Evolutionary conservation across 148 eudicot genomes (phyloP).

Genomic region (Polygonum aviculare): DNA sequence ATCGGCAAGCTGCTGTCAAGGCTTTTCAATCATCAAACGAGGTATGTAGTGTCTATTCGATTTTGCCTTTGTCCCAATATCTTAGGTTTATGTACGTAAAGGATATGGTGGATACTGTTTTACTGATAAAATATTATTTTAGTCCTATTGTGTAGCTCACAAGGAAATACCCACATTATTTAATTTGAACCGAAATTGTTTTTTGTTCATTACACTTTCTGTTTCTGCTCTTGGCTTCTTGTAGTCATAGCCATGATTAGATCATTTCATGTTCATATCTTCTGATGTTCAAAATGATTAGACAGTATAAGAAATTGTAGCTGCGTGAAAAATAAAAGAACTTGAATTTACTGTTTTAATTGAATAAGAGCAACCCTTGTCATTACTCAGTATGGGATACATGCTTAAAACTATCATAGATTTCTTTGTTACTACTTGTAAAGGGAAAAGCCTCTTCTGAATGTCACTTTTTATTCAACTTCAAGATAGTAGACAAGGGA

Average conservation of each 20-base stretch:
- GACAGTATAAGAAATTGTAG: neutral
- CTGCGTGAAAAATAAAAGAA: neutral
- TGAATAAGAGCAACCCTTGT: neutral
- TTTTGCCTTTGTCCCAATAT: neutral
- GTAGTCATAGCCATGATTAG: neutral
- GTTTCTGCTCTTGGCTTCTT: neutral
- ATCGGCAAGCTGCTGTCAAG: conserved; percentile 65
- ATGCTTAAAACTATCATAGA: neutral
- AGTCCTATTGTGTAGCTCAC: neutral
- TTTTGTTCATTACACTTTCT: neutral
- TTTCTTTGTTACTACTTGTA: neutral
- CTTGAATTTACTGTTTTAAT: neutral
- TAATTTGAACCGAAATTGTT: neutral
- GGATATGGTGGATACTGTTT: neutral
- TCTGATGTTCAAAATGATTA: neutral
- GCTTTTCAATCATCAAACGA: conserved; percentile 68
- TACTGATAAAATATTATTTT: neutral
- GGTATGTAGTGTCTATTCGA: conserved; percentile 25
- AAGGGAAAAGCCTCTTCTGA: neutral
- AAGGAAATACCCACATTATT: neutral
- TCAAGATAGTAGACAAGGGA: neutral
- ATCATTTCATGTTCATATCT: neutral
- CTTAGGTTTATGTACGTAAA: neutral
- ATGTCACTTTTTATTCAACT: neutral
- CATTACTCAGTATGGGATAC: neutral